Conservation (phyloP, 1,139 yeast genomes). For the Protomyces lactucae-debilis region DNA sequence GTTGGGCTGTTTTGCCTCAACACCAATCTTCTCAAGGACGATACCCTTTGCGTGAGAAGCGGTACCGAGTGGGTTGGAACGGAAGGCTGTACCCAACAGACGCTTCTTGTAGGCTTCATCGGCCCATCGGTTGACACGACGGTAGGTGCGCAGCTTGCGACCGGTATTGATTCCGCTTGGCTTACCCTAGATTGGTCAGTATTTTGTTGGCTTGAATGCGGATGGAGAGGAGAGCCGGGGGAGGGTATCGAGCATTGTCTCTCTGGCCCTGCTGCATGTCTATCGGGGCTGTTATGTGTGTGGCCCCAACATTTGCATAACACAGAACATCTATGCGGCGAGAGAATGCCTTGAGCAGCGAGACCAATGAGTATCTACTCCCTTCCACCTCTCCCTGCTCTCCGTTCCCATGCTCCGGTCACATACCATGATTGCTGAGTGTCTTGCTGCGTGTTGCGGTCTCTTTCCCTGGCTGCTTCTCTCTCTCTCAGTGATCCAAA, state of each 20-base stretch:
- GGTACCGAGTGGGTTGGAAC: conserved; percentile 99
- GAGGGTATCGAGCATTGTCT: too few relatives aligned
- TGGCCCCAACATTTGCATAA: too few relatives aligned
- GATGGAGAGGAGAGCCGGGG: not conserved
- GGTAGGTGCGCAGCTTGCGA: conserved; percentile 99
- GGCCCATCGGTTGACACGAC: conserved; percentile 93
- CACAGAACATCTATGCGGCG: too few relatives aligned
- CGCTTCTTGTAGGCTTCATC: conserved; percentile 97
- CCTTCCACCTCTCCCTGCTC: not conserved
- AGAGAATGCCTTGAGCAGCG: too few relatives aligned
- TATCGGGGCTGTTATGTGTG: too few relatives aligned
- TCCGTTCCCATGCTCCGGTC: not conserved
- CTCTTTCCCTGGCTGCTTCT: not conserved
- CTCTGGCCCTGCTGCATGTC: too few relatives aligned
- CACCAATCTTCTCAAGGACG: conserved; percentile 98
- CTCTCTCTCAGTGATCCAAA: not conserved
- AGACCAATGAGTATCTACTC: too few relatives aligned
- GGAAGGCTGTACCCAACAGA: conserved; percentile 98
- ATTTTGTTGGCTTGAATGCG: not conserved
- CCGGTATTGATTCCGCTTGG: conserved; percentile 97
- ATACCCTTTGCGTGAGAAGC: conserved; percentile 99
- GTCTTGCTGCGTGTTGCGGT: not conserved
- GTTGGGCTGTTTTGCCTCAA: conserved; percentile 99
- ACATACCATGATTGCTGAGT: not conserved
- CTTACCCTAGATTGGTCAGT: conserved; percentile 26